These are phyloP conservation scores for Termitomyces sp. DNA, from an alignment of 1,284 basidiomycete genomes.

Conservation along the genomic window DNA sequence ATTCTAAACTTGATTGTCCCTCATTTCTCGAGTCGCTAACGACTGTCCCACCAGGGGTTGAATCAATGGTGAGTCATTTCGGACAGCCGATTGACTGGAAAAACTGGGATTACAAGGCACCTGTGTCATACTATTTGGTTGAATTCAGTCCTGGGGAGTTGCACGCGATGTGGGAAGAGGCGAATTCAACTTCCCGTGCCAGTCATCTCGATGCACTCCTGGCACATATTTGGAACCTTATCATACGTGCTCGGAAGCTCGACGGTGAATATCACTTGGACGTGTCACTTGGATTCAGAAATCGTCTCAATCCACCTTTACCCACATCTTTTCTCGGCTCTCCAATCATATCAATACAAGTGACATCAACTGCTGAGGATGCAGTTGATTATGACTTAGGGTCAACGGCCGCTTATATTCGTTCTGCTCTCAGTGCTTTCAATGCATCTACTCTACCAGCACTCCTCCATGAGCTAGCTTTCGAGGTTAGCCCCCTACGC, in stretches of 20 bases:
- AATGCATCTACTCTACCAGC: slow-evolving; percentile 23
- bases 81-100: slow-evolving; percentile 32
- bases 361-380: slow-evolving; percentile 12
- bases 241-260: slow-evolving; percentile 30
- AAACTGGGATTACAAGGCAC: slow-evolving; percentile 29
- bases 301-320: slow-evolving; percentile 26
- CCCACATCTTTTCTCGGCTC: slow-evolving; percentile 32
- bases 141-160: slow-evolving; percentile 32
- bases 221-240: slow-evolving; percentile 35
- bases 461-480: slow-evolving; percentile 34
- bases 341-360: slow-evolving; percentile 27
- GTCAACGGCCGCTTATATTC: slow-evolving; percentile 26
- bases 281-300: slow-evolving; percentile 23
- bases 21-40: slow-evolving; percentile 19
- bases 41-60: slow-evolving; percentile 18
- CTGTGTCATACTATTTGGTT: slow-evolving; percentile 28
- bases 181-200: slow-evolving; percentile 17
- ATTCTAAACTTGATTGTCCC: slow-evolving; percentile 23
- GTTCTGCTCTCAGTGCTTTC: slow-evolving; percentile 25
- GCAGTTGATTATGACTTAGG: slow-evolving; percentile 12
- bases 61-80: slow-evolving; percentile 12
- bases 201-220: slow-evolving; percentile 40
- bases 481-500: slow-evolving; percentile 27
- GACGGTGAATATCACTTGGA: slow-evolving; percentile 17
- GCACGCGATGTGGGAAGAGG: slow-evolving; percentile 26